Conservation (phyloP, 371 early-diverging fungal genomes). For the Funneliformis caledonium region DNA sequence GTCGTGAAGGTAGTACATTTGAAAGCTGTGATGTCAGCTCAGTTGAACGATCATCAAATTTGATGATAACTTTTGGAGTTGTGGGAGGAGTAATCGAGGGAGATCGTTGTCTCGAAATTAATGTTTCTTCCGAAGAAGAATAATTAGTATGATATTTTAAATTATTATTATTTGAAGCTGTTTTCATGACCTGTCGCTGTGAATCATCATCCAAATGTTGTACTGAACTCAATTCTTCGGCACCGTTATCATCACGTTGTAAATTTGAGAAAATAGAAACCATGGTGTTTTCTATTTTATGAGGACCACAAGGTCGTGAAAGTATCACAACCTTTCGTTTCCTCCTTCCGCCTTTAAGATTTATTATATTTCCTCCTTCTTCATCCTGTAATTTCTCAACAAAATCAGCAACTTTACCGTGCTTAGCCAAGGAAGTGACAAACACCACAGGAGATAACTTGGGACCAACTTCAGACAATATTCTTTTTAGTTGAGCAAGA, state of each 20-base stretch:
- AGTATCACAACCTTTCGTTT: conserved; percentile 19
- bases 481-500: neutral
- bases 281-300: conserved; percentile 19
- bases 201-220: too few species aligned
- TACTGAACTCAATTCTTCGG: too few species aligned
- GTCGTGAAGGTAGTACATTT: neutral
- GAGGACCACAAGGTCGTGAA: conserved; percentile 17
- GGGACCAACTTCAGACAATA: neutral
- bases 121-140: neutral
- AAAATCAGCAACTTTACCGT: conserved; percentile 17
- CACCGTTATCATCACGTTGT: neutral
- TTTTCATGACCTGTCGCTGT: too few species aligned
- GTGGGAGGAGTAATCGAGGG: neutral
- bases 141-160: neutral
- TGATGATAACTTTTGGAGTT: neutral
- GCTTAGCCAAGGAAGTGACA: conserved; percentile 15
- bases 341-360: neutral
- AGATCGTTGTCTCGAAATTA: neutral
- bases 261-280: neutral
- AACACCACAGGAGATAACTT: neutral
- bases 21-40: neutral
- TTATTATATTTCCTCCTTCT: neutral
- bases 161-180: neutral
- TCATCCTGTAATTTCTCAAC: conserved; percentile 17
- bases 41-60: neutral